Percentiles rank a stretch among this genome's conserved stretches.
Conservation (phyloP, 2,329 filamentous ascomycete species). For the Teratosphaeriaceae sp. region DNA sequence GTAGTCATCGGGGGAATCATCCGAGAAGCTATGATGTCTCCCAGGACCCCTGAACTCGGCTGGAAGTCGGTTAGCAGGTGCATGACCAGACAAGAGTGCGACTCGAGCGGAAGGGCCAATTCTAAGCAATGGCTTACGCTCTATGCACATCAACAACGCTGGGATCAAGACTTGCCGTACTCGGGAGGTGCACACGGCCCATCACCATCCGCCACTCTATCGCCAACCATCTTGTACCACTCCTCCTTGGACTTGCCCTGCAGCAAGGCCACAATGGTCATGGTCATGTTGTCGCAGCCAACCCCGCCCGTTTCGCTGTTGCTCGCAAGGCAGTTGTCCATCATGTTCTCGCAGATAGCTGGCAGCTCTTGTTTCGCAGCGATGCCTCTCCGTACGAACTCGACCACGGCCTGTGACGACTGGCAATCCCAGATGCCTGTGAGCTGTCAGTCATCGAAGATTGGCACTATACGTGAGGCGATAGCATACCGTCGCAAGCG, state of each 20-base stretch:
- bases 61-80: conserved; percentile 26
- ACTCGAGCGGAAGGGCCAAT: too few relatives aligned
- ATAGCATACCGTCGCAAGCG: conserved; percentile 75
- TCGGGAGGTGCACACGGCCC: conserved; percentile 97
- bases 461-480: too few relatives aligned
- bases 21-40: conserved; percentile 44
- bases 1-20: conserved; percentile 52
- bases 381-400: conserved; percentile 94
- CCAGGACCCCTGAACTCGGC: conserved; percentile 47
- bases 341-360: conserved; percentile 99
- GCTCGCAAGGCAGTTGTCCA: conserved; percentile 98
- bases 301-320: conserved; percentile 98
- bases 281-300: conserved; percentile 99
- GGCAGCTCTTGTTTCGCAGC: conserved; percentile 92
- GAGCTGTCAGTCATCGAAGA: conserved; percentile 15
- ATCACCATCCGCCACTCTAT: conserved; percentile 91
- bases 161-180: conserved; percentile 76
- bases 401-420: conserved; percentile 92
- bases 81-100: too few relatives aligned
- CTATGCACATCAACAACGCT: background rate
- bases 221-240: conserved; percentile 95
- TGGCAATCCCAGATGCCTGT: conserved; percentile 99
- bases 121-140: too few relatives aligned
- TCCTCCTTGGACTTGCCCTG: conserved; percentile 90
- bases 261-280: conserved; percentile 83